Base-by-base conservation (phyloP, 768 basidiomycete species). In the Lactarius tabidus region DNA sequence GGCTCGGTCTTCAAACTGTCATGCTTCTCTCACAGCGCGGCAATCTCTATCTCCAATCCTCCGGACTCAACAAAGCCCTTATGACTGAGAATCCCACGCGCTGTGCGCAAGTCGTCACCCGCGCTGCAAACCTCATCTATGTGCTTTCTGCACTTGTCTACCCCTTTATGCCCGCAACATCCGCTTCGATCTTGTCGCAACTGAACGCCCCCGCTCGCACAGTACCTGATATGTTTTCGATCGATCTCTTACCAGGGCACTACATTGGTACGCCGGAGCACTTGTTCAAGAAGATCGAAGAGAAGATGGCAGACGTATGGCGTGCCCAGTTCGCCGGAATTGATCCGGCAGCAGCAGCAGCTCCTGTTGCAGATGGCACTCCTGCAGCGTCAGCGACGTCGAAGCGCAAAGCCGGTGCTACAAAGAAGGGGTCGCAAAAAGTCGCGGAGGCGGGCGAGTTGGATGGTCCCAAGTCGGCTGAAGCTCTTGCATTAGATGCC, bases 101-200 rank as follows among this genome's bases (percentile, higher is more conserved):
- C 64, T 96, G 94, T 71, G 95, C 90, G 3, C 88, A 91, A 71
- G 95, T 98, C 70, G 80, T 98, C 64, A 87, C 90, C 56, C 88
- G 94, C 60, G 91, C 95, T 31, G 76, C 94, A 75, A 98, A 98
- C 78, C 79, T 99, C 70, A 96, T 98, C 74, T 98, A 97, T 74
- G 78, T 88, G 41, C 81, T 99, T 63, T 90, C 93, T 15, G 88
- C 86, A 33, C 80, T 97, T 70, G 77, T 93, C 69, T 89, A 95
- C 73, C 96, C 97, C 0, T 99, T 93, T 86, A 98, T 99, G 95
- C 97, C 97, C 45, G 82, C 87, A 15, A 96, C 92, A 0, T 87
- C 90, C 39, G 85, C 84, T 29, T 80, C 86, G 3, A 95, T 99
- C 69, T 81, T 96, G 60, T 72, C 75, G 23, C 97, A 99, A 72